Conservation (phyloP, 495 filamentous ascomycete genomes). For the Xylaria bambusicola region DNA sequence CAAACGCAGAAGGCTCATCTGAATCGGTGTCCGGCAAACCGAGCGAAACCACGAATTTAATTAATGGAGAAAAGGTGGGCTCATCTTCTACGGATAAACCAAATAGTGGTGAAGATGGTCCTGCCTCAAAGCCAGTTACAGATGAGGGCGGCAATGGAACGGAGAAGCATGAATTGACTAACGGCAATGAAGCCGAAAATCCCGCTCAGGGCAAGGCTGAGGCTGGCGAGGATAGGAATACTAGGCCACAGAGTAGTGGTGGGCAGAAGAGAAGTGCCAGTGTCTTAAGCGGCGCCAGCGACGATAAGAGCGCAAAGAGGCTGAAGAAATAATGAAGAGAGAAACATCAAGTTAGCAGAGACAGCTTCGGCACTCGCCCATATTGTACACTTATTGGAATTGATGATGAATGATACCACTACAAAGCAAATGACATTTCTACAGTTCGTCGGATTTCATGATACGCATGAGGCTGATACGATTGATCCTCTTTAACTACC, state of each 20-base stretch:
- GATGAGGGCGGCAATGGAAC: slow-evolving; percentile 26
- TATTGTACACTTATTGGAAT: no score
- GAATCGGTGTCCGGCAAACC: background rate
- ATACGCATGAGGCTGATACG: no score
- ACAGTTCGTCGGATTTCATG: no score
- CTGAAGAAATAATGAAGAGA: slow-evolving; percentile 59
- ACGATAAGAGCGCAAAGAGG: slow-evolving; percentile 71
- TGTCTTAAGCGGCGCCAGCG: slow-evolving; percentile 67
- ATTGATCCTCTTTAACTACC: no score
- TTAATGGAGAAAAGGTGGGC: slow-evolving; percentile 24
- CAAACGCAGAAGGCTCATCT: background rate
- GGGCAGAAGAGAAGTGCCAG: slow-evolving; percentile 74
- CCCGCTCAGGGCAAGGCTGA: background rate
- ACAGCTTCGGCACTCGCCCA: no score
- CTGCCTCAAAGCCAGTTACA: slow-evolving; percentile 19
- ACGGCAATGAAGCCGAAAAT: slow-evolving; percentile 15
- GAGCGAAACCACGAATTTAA: slow-evolving; percentile 2
- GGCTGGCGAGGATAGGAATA: slow-evolving; percentile 22
- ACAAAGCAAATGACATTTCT: background rate
- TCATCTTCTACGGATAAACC: slow-evolving; percentile 21
- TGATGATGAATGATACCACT: no score
- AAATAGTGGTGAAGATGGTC: slow-evolving; percentile 25
- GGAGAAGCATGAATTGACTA: slow-evolving; percentile 26
- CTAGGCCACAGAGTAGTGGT: slow-evolving; percentile 35
- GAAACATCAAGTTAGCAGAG: background rate